phyloP scores from a whole-genome alignment of 2,329 filamentous ascomycete genomes.

The Simplicillium sp. region DNA sequence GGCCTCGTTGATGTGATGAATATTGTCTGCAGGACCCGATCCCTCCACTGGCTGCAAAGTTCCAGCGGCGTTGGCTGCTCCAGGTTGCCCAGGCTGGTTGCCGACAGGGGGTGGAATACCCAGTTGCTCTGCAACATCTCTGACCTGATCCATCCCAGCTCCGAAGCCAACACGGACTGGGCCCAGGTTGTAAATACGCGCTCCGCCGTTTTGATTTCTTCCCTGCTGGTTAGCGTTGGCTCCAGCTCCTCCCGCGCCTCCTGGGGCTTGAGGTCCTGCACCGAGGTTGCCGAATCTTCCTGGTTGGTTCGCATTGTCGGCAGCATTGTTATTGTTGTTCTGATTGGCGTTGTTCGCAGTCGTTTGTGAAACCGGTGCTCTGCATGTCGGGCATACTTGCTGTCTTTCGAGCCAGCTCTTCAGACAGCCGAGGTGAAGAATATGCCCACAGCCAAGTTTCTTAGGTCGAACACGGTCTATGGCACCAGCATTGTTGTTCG shows the following conservation, averaged over 20 bases:
- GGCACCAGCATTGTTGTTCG: constrained; percentile 47
- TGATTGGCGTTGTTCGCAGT: constrained; percentile 18
- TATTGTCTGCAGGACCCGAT: constrained; percentile 15
- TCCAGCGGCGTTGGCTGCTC: constrained; percentile 6
- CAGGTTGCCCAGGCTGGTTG: constrained; percentile 12
- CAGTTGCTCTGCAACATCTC: constrained; percentile 57
- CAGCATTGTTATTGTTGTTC: constrained; percentile 14
- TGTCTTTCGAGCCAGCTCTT: constrained; percentile 96
- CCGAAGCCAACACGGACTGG: constrained; percentile 69
- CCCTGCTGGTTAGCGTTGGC: background rate
- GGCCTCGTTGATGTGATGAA: constrained; percentile 45
- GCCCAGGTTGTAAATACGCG: constrained; percentile 62
- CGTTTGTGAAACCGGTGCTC: constrained; percentile 55
- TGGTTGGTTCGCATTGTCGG: constrained; percentile 2
- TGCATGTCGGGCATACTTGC: constrained; percentile 92
- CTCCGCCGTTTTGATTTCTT: constrained; percentile 22
- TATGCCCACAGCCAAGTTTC: constrained; percentile 93
- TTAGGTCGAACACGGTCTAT: constrained; percentile 84
- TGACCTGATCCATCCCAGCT: constrained; percentile 57
- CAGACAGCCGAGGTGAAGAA: constrained; percentile 86
- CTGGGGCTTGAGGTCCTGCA: background rate
- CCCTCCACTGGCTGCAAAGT: constrained; percentile 1
- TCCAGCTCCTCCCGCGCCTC: background rate
- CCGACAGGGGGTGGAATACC: constrained; percentile 28
- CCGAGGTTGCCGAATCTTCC: background rate